These are phyloP conservation scores for Solanum gandarillasii DNA, from an alignment of 257 asterid genomes.

Conservation along the genomic window DNA sequence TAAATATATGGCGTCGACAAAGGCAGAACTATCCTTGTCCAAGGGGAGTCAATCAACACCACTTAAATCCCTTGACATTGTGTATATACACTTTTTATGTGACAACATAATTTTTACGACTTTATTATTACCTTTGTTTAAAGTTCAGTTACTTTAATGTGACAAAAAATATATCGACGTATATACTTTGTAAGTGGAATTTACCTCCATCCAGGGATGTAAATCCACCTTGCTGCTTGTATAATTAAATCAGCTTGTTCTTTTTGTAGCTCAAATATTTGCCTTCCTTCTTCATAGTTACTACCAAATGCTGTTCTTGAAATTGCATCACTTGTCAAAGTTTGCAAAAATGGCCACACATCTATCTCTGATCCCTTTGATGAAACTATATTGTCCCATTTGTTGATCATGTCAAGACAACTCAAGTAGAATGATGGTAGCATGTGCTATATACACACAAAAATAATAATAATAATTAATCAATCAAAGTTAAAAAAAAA, in stretches of 20 bases:
- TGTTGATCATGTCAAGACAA: slow-evolving; percentile 23
- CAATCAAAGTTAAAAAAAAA: not conserved
- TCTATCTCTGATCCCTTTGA: slow-evolving; percentile 16
- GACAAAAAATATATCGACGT: not conserved
- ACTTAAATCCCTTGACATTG: not conserved
- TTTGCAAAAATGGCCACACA: slow-evolving; percentile 35
- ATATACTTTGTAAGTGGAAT: not conserved
- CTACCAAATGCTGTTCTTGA: slow-evolving; percentile 38
- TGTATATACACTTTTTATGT: not conserved
- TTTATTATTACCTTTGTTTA: not conserved
- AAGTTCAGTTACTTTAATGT: not conserved
- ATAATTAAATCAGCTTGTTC: slow-evolving; percentile 25
- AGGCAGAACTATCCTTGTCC: not conserved
- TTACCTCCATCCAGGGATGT: slow-evolving; percentile 52
- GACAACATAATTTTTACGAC: not conserved
- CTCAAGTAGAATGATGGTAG: slow-evolving; percentile 22
- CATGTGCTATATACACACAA: slow-evolving; percentile 14
- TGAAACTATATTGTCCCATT: slow-evolving; percentile 21
- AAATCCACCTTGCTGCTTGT: slow-evolving; percentile 16
- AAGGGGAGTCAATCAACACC: not conserved
- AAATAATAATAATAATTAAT: not conserved
- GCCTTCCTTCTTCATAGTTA: slow-evolving; percentile 30
- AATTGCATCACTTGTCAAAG: slow-evolving; percentile 30
- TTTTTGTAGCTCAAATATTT: slow-evolving; percentile 36
- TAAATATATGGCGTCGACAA: fast-evolving